Evolutionary conservation across 139 green algal genomes (phyloP).

Genomic region (Chlorokybus atmophyticus): DNA sequence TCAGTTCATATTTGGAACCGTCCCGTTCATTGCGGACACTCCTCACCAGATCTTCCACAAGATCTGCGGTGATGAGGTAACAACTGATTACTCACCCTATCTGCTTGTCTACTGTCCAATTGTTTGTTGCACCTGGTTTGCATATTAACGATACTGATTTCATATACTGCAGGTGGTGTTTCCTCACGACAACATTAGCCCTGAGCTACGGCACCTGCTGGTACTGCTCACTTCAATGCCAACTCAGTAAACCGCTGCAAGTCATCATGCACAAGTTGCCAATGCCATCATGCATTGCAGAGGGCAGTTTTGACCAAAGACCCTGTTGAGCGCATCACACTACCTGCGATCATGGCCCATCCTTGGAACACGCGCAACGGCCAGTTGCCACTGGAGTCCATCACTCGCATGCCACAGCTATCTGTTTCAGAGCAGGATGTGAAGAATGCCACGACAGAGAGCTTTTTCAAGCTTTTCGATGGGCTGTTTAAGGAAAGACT

Average conservation of each 20-base stretch:
- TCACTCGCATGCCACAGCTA: neutral
- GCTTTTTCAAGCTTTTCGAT: constrained; percentile 2
- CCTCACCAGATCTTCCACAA: constrained; percentile 18
- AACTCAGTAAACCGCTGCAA: no score
- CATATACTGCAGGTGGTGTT: no score
- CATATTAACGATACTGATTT: no score
- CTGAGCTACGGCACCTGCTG: no score
- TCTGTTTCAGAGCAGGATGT: neutral
- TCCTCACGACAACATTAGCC: no score
- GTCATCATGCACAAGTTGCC: no score
- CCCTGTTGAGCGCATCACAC: constrained; percentile 44
- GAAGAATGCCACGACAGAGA: neutral
- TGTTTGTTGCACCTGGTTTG: no score
- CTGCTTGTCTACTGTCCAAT: no score
- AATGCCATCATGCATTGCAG: no score
- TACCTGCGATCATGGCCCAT: constrained; percentile 50
- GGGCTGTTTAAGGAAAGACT: neutral
- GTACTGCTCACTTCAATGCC: no score
- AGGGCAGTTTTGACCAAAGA: no score
- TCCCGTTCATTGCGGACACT: constrained; percentile 1
- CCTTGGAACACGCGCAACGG: constrained; percentile 40
- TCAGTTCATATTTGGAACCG: constrained; percentile 53
- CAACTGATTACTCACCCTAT: no score
- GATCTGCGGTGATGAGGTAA: constrained; percentile 7
- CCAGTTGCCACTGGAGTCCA: neutral